Evolutionary conservation across 129 eudicot genomes (phyloP).

Genomic region (Pseudognaphalium luteoalbum): DNA sequence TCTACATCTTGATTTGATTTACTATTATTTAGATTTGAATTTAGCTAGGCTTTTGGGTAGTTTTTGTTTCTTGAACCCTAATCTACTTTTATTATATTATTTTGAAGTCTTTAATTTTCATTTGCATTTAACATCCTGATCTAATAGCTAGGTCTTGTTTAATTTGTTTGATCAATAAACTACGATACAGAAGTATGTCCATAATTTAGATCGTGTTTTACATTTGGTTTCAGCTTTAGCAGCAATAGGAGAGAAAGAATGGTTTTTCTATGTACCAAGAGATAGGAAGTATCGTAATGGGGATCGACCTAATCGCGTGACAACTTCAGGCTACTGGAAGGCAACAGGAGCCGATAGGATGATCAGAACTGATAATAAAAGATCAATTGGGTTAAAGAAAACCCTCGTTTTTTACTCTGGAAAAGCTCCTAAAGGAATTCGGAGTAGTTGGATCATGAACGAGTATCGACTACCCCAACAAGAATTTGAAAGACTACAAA

Average conservation of each 20-base stretch:
- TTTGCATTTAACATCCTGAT: background rate
- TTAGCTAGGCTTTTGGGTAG: background rate
- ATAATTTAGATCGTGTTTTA: background rate
- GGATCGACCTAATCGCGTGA: slow-evolving; percentile 90
- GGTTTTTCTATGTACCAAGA: slow-evolving; percentile 96
- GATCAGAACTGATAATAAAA: slow-evolving; percentile 58
- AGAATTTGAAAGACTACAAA: slow-evolving; percentile 77
- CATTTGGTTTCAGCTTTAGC: slow-evolving; percentile 55
- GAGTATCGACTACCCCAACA: slow-evolving; percentile 93
- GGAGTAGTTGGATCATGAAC: slow-evolving; percentile 96
- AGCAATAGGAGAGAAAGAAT: slow-evolving; percentile 95
- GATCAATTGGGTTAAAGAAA: slow-evolving; percentile 82
- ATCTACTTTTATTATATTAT: background rate
- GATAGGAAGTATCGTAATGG: slow-evolving; percentile 89
- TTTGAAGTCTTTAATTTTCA: background rate
- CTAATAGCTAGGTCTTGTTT: background rate
- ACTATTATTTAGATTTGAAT: too few relatives aligned
- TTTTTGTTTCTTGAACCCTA: background rate
- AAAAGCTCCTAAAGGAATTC: slow-evolving; percentile 90
- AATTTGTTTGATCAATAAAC: background rate
- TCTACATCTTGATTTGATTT: background rate
- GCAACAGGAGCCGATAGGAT: slow-evolving; percentile 97
- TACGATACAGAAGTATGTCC: background rate
- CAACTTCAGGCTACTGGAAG: slow-evolving; percentile 96
- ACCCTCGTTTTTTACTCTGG: slow-evolving; percentile 97